Conservation (phyloP, 768 basidiomycete genomes). For the Mrakia blollopis region DNA sequence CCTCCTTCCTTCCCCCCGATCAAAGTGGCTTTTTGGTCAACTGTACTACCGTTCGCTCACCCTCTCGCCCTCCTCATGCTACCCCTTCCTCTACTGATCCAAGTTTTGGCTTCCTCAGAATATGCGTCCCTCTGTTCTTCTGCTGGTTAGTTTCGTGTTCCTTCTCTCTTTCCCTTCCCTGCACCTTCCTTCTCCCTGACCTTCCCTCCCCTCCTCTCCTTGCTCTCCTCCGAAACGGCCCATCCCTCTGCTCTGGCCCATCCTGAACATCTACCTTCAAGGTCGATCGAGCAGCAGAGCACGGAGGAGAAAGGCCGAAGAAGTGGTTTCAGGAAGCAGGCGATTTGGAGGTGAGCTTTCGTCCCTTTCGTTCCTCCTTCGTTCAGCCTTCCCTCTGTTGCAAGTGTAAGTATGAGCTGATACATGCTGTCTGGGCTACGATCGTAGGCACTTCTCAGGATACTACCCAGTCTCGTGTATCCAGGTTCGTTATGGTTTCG, state of each 20-base stretch:
- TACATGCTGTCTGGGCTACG: not conserved
- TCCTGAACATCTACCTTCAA: slow-evolving; percentile 65
- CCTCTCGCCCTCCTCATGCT: no score
- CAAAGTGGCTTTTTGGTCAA: slow-evolving; percentile 31
- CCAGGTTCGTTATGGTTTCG: no score
- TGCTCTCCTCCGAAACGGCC: slow-evolving; percentile 61
- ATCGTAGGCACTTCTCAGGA: slow-evolving; percentile 63
- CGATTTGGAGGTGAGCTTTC: slow-evolving; percentile 61
- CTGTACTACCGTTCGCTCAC: slow-evolving; percentile 18
- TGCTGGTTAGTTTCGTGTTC: slow-evolving; percentile 27
- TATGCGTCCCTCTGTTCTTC: slow-evolving; percentile 29
- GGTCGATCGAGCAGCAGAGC: slow-evolving; percentile 71
- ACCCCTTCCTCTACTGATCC: not conserved
- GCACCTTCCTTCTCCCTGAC: not conserved
- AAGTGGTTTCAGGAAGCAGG: slow-evolving; percentile 65
- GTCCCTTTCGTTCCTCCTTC: not conserved
- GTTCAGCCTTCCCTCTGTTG: not conserved
- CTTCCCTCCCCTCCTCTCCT: not conserved
- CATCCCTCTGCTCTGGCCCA: slow-evolving; percentile 80
- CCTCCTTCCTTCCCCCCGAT: not conserved
- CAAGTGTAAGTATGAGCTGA: slow-evolving; percentile 8
- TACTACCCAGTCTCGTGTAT: slow-evolving; percentile 62
- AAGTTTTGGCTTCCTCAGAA: not conserved
- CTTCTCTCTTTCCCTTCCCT: not conserved
- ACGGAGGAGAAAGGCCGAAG: slow-evolving; percentile 63